A percentile compares a stretch with the other conserved stretches of the same genome.
These are phyloP conservation scores for Calonectria montana DNA, from an alignment of 2,329 filamentous ascomycete species.

Conservation along the genomic window DNA sequence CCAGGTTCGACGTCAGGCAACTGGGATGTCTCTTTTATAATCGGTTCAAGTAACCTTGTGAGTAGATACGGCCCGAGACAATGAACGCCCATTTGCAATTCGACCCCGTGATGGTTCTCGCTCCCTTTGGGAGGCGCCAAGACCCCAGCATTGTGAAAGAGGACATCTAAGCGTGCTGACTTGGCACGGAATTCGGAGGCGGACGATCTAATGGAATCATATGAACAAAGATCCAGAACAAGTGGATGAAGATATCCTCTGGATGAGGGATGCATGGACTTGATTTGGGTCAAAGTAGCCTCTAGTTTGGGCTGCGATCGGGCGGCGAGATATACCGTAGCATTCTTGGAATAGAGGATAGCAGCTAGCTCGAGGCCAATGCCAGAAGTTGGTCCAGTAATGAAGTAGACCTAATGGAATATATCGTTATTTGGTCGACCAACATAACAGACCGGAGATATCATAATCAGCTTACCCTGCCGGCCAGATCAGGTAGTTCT, in stretches of 20 bases:
- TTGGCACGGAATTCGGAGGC: conserved; percentile 2
- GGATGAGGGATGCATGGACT: not conserved
- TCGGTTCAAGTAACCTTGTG: not conserved
- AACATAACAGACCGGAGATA: not conserved
- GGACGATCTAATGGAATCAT: not conserved
- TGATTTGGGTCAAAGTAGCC: not conserved
- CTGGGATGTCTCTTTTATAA: not conserved
- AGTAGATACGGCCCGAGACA: conserved; percentile 16
- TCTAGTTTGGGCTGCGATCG: not conserved
- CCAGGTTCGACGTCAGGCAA: not conserved
- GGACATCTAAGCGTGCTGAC: conserved; percentile 6
- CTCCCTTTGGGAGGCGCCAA: conserved; percentile 12
- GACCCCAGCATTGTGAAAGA: conserved; percentile 18
- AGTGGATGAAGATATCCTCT: not conserved
- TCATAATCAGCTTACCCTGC: not conserved
- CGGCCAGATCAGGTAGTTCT: conserved; percentile 5
- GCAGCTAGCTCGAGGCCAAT: conserved; percentile 10
- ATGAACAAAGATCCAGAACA: conserved; percentile 3
- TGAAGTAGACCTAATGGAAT: not conserved
- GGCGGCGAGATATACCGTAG: conserved; percentile 5
- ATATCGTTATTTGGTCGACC: not conserved
- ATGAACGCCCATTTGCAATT: conserved; percentile 10
- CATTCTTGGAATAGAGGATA: conserved; percentile 13
- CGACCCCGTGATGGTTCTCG: conserved; percentile 10
- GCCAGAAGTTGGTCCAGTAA: conserved; percentile 5